Percentiles rank a stretch among this genome's conserved stretches.
Evolutionary conservation across 2,329 filamentous ascomycete genomes (phyloP).

Genomic region (Diplodia scrobiculata): DNA sequence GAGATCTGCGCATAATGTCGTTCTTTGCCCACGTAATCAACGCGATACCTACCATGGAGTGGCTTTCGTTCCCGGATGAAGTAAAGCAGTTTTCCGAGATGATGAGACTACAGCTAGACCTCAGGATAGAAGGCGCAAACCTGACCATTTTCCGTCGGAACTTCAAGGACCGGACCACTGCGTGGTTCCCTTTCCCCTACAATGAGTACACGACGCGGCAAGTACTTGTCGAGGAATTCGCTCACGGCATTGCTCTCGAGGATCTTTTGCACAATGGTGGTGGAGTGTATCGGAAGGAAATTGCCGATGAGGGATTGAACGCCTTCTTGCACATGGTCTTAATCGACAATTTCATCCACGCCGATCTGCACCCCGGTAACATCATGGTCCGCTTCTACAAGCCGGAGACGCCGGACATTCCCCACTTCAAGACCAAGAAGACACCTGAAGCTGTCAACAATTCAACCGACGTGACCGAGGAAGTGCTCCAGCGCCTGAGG

Average conservation of each 20-base stretch:
- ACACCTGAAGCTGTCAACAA: conserved; percentile 45
- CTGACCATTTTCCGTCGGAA: conserved; percentile 84
- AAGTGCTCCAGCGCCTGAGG: conserved; percentile 76
- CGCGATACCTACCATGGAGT: conserved; percentile 88
- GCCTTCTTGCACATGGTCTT: conserved; percentile 95
- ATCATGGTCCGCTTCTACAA: conserved; percentile 99
- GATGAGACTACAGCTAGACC: conserved; percentile 96
- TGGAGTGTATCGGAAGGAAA: conserved; percentile 89
- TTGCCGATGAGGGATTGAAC: conserved; percentile 91
- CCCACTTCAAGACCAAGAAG: conserved; percentile 44
- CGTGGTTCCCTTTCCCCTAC: conserved; percentile 97
- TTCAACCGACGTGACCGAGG: conserved; percentile 77
- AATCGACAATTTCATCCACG: conserved; percentile 96
- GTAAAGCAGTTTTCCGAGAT: conserved; percentile 93
- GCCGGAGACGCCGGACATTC: conserved; percentile 67
- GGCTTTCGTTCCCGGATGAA: conserved; percentile 94
- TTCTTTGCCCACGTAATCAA: conserved; percentile 88
- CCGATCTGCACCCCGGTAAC: conserved; percentile 93
- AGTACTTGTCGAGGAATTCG: conserved; percentile 93
- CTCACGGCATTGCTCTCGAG: conserved; percentile 86
- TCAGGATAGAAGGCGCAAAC: conserved; percentile 92
- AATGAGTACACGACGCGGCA: conserved; percentile 88
- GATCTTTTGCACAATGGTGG: conserved; percentile 90
- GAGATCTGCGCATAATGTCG: conserved; percentile 89
- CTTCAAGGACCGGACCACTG: conserved; percentile 84